Base-by-base conservation (phyloP, 805 yeast genomes). In the Ogataea corticis region DNA sequence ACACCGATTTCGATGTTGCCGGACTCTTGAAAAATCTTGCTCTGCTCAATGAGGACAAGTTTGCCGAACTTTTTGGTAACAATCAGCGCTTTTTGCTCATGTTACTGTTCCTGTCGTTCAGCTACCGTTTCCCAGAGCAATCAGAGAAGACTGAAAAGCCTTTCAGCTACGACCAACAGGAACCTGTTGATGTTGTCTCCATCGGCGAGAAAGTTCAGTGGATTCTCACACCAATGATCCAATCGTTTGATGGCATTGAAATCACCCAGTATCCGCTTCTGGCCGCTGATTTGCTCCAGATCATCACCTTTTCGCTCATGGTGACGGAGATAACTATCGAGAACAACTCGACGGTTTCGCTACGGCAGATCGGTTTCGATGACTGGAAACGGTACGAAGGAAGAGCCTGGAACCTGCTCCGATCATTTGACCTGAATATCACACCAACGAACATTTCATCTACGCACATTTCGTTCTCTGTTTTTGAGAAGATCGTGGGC, bases 251-350 rank as follows among this genome's bases (percentile, higher is more conserved):
- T 57, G 67, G 64, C 2, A 57, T 76, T 11, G 72, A 74, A n/a
- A 39, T 73, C 0, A 62, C 67, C 0, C 52, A 62, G 2, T 45
- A 75, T 31, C 48, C 53, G 2, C 48, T 83, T 0, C 56, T 72
- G 0, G 80, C 78, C 0, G 42, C 55, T 0, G 71, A 69, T 5
- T 46, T 84, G 27, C 62, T 68, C 3, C 67, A 67, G 4, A 38
- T 85, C 2, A 41, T 84, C 10, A 68, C 83, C 0, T 75, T 84
- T 48, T 48, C 76, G 16, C 65, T 85, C 27, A 50, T 77, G 0
- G 55, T 80, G 2, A 63, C 72, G 1, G 68, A 77, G 9, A 52
- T 72, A 5, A 19, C 56, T 3, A 31, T 59, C 2, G 54, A 51
- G 1, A 38, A 41, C 9, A 59, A 59, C 30, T 15, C 34, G 3